These are phyloP conservation scores for Colletotrichum sansevieriae DNA, from an alignment of 2,329 filamentous ascomycete genomes.

Conservation along the genomic window DNA sequence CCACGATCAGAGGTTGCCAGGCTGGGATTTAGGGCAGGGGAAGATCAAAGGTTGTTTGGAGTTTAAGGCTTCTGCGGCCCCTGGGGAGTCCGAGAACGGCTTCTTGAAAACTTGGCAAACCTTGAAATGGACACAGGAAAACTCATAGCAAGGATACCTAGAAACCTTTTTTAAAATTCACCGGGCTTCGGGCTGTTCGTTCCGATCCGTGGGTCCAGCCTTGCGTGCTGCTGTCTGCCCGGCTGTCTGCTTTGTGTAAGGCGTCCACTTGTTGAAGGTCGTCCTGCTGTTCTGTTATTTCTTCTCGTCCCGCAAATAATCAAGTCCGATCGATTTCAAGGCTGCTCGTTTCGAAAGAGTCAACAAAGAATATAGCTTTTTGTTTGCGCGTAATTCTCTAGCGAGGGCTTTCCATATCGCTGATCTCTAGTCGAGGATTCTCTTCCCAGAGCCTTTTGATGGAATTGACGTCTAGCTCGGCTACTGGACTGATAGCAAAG, in stretches of 20 bases:
- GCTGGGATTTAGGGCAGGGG: not conserved
- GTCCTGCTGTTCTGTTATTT: no score
- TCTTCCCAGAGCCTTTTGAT: not conserved
- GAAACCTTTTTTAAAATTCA: not conserved
- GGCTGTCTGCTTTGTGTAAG: slow-evolving; percentile 1
- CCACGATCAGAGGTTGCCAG: slow-evolving; percentile 4
- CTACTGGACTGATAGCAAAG: slow-evolving; percentile 11
- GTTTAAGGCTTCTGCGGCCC: slow-evolving; percentile 1
- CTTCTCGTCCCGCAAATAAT: no score
- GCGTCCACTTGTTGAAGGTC: not conserved
- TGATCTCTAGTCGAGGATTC: not conserved
- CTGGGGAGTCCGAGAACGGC: not conserved
- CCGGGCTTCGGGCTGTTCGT: slow-evolving; percentile 10
- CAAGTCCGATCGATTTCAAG: no score
- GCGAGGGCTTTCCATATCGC: not conserved
- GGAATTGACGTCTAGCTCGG: not conserved
- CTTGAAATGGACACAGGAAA: slow-evolving; percentile 4
- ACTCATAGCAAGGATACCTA: slow-evolving; percentile 4
- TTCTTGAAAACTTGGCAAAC: slow-evolving; percentile 18
- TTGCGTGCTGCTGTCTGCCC: slow-evolving; percentile 7
- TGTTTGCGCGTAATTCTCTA: not conserved
- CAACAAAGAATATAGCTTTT: not conserved
- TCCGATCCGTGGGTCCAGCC: not conserved
- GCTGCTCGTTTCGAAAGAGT: not conserved
- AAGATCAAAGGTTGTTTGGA: not conserved